Conservation (phyloP, 108 stramenopile genomes). For the Stephanodiscus minutulus region DNA sequence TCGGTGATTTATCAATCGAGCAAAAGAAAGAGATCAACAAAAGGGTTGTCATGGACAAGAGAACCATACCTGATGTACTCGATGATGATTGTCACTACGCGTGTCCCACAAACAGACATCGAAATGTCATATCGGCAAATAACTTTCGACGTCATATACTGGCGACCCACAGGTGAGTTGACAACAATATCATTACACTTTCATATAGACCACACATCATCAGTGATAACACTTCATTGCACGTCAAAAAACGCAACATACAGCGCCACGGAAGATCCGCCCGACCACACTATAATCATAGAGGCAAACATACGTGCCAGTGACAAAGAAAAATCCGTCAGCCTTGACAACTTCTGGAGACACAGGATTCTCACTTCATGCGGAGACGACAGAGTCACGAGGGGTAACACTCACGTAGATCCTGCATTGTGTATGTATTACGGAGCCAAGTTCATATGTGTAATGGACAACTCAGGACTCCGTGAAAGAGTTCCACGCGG, state of each 20-base stretch:
- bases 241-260: too few species aligned
- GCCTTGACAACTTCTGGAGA: slow-evolving; percentile 2
- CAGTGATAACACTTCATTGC: too few species aligned
- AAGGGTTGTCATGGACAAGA: slow-evolving; percentile 4
- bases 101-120: slow-evolving; percentile 22
- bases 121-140: slow-evolving; percentile 23
- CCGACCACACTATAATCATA: slow-evolving; percentile 21
- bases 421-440: slow-evolving; percentile 21
- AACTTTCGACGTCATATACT: slow-evolving; percentile 13
- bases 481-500: slow-evolving; percentile 16
- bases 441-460: slow-evolving; percentile 16
- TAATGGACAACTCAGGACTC: slow-evolving; percentile 7
- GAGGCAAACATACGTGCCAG: slow-evolving; percentile 21
- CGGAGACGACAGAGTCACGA: slow-evolving; percentile 15
- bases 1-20: slow-evolving; percentile 5
- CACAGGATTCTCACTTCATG: slow-evolving; percentile 22
- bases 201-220: too few species aligned
- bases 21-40: slow-evolving; percentile 7
- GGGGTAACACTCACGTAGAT: slow-evolving; percentile 19
- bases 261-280: background rate
- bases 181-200: background rate
- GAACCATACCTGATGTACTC: background rate
- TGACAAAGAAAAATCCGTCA: background rate
- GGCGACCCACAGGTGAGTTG: slow-evolving; percentile 3
- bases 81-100: background rate